Conservation (phyloP, 1,139 yeast genomes). For the Suhomyces maxii region DNA sequence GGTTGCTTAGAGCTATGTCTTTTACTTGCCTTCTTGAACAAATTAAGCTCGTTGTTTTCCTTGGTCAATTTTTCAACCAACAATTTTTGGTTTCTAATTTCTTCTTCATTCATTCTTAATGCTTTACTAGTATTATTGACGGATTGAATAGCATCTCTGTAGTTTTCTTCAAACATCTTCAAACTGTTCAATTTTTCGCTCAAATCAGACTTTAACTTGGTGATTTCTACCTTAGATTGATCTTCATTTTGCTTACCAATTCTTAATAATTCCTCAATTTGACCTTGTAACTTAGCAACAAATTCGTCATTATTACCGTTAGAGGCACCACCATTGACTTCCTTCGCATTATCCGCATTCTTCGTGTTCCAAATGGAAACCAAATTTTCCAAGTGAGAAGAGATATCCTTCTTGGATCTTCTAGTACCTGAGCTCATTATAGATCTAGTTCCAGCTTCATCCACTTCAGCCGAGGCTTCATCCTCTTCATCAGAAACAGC, state of each 20-base stretch:
- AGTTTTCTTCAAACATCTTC: slow-evolving; percentile 54
- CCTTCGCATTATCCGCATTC: slow-evolving; percentile 12
- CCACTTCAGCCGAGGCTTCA: slow-evolving; percentile 16
- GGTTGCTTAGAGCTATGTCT: slow-evolving; percentile 30
- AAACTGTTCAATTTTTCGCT: slow-evolving; percentile 29
- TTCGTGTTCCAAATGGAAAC: slow-evolving; percentile 36
- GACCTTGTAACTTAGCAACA: slow-evolving; percentile 45
- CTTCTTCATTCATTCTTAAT: slow-evolving; percentile 69
- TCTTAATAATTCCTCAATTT: slow-evolving; percentile 46
- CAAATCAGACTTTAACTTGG: slow-evolving; percentile 38
- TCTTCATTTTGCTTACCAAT: slow-evolving; percentile 41
- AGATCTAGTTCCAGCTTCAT: slow-evolving; percentile 22
- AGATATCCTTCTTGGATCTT: slow-evolving; percentile 34
- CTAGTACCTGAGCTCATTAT: slow-evolving; percentile 29
- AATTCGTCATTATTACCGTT: slow-evolving; percentile 23
- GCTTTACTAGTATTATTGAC: slow-evolving; percentile 78
- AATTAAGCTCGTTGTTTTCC: slow-evolving; percentile 69
- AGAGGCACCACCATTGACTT: slow-evolving; percentile 1
- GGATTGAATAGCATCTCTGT: slow-evolving; percentile 68
- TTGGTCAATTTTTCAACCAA: slow-evolving; percentile 55
- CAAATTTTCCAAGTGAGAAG: slow-evolving; percentile 41
- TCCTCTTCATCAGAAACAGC: slow-evolving; percentile 32
- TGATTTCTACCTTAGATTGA: slow-evolving; percentile 32
- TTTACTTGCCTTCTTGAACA: slow-evolving; percentile 48
- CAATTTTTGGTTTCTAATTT: slow-evolving; percentile 60